Conservation (phyloP, 345 rosid species). For the Euphorbia lathyris region DNA sequence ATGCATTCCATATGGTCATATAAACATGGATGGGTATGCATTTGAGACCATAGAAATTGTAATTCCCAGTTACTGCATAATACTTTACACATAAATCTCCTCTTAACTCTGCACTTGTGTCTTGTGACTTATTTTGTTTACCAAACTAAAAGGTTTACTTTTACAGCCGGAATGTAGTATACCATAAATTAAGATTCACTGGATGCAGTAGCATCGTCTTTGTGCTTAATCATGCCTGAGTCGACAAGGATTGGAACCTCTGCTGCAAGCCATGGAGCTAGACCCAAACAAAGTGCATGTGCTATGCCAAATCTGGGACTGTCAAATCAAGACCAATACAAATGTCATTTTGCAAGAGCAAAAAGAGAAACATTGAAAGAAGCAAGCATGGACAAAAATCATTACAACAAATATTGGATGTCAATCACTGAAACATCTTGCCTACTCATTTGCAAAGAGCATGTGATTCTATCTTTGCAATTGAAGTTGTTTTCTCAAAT, state of each 20-base stretch:
- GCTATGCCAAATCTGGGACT: constrained; percentile 96
- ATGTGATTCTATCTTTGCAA: background rate
- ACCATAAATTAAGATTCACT: constrained; percentile 40
- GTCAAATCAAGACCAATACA: constrained; percentile 23
- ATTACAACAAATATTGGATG: background rate
- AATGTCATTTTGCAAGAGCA: background rate
- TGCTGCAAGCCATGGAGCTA: constrained; percentile 99
- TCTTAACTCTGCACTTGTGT: background rate
- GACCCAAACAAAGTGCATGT: constrained; percentile 96
- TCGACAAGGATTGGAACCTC: constrained; percentile 95
- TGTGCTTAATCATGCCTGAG: constrained; percentile 96
- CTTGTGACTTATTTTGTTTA: background rate
- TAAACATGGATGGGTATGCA: background rate
- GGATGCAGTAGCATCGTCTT: constrained; percentile 72
- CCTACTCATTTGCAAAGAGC: background rate
- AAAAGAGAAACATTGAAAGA: background rate
- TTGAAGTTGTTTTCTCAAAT: background rate
- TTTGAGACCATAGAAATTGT: background rate
- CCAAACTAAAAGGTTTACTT: background rate
- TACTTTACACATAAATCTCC: background rate
- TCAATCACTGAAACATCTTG: background rate
- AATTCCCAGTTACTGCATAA: background rate
- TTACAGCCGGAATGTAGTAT: constrained; percentile 5
- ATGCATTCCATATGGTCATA: no score
- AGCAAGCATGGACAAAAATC: background rate